A percentile compares a stretch with the other conserved stretches of the same genome.
Evolutionary conservation across 768 basidiomycete genomes (phyloP).

Genomic region (Leccinum olivaceopallidum): DNA sequence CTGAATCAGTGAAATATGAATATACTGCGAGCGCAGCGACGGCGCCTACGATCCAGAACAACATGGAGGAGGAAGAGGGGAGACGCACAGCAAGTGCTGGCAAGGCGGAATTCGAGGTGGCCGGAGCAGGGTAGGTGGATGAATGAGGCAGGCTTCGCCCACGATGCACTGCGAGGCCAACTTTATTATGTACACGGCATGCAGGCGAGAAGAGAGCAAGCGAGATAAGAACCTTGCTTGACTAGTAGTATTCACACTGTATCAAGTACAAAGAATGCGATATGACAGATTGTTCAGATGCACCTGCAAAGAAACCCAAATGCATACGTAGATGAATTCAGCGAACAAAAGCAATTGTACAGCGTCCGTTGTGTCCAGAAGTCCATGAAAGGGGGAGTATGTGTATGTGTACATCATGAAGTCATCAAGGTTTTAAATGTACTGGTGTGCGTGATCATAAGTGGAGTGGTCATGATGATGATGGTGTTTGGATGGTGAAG

Average conservation of each 20-base stretch:
- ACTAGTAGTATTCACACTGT: conserved; percentile 2
- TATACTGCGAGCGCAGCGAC: conserved; percentile 15
- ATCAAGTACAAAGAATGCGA: conserved; percentile 12
- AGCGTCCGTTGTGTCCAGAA: conserved; percentile 10
- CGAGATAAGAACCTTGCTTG: not conserved
- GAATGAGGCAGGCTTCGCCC: not conserved
- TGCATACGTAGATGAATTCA: conserved; percentile 4
- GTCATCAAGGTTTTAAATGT: conserved; percentile 14
- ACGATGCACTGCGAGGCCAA: not conserved
- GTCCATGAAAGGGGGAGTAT: conserved; percentile 9
- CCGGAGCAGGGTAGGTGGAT: not conserved
- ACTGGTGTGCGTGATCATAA: conserved; percentile 4
- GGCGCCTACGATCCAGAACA: conserved; percentile 15
- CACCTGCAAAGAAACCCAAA: not conserved
- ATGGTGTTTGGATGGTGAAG: conserved; percentile 41
- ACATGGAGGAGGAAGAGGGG: conserved; percentile 6
- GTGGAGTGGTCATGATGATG: conserved; percentile 19
- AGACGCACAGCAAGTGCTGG: conserved; percentile 1
- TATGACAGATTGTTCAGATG: conserved; percentile 6
- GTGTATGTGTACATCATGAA: conserved; percentile 12
- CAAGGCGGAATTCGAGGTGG: not conserved
- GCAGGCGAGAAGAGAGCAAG: not conserved
- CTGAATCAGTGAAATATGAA: conserved; percentile 2
- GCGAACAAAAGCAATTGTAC: conserved; percentile 8
- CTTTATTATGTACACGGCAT: not conserved